A percentile compares a stretch with the other conserved stretches of the same genome.
These are phyloP conservation scores for Coemansia furcata DNA, from an alignment of 192 early-diverging fungal species.

Conservation along the genomic window DNA sequence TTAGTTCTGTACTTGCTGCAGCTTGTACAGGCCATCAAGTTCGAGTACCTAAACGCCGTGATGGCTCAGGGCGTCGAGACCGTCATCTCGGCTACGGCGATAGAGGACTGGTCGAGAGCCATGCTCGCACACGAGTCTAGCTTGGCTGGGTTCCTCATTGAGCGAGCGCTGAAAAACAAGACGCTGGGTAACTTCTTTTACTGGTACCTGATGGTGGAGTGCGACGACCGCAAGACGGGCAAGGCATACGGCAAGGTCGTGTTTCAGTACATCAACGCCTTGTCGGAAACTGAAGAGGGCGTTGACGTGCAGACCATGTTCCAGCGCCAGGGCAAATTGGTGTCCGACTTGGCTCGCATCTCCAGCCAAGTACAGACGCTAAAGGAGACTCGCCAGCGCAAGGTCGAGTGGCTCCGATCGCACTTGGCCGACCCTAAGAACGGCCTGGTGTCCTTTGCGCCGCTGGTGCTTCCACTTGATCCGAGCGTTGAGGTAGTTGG, in stretches of 20 bases:
- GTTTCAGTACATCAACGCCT: slow-evolving; percentile 74
- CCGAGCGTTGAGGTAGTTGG: slow-evolving; percentile 85
- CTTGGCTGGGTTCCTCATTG: slow-evolving; percentile 86
- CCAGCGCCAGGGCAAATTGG: slow-evolving; percentile 79
- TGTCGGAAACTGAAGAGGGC: slow-evolving; percentile 60
- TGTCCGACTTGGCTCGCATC: slow-evolving; percentile 70
- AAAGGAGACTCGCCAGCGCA: slow-evolving; percentile 84
- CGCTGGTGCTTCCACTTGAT: slow-evolving; percentile 88
- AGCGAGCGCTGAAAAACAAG: slow-evolving; percentile 78
- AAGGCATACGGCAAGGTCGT: slow-evolving; percentile 86
- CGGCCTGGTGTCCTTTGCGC: slow-evolving; percentile 73
- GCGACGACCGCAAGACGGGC: slow-evolving; percentile 77
- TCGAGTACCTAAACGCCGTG: slow-evolving; percentile 69
- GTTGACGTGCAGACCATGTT: slow-evolving; percentile 69
- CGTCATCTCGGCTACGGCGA: slow-evolving; percentile 1
- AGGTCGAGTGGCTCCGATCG: slow-evolving; percentile 80
- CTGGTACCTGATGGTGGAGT: slow-evolving; percentile 98
- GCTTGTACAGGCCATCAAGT: slow-evolving; percentile 96
- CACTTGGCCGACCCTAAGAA: slow-evolving; percentile 84
- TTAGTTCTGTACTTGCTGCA: slow-evolving; percentile 91
- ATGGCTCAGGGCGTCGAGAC: slow-evolving; percentile 32
- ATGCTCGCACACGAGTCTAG: slow-evolving; percentile 59
- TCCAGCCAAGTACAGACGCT: slow-evolving; percentile 70
- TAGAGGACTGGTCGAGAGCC: slow-evolving; percentile 21
- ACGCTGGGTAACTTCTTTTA: slow-evolving; percentile 92